A percentile compares a stretch with the other conserved stretches of the same genome.
Evolutionary conservation across 192 early-diverging fungal species (phyloP).

Genomic region (Coemansia umbellata): DNA sequence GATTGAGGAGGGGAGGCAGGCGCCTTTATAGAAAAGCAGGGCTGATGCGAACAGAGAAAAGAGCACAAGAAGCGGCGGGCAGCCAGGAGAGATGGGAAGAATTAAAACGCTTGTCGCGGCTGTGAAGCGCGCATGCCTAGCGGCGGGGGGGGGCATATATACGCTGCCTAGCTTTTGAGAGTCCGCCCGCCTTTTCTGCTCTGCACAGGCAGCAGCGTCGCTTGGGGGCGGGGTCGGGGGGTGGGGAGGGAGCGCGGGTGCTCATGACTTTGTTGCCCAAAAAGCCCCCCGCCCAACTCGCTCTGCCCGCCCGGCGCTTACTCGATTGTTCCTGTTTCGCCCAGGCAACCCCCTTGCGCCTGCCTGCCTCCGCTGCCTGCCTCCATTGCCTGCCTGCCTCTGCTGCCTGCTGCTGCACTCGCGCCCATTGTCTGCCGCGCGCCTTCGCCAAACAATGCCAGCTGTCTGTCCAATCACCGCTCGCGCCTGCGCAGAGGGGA

Average conservation of each 20-base stretch:
- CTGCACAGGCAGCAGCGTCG: background rate
- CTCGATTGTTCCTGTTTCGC: background rate
- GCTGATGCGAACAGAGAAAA: too few species aligned
- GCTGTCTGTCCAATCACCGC: conserved; percentile 20
- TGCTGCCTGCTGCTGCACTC: conserved; percentile 7
- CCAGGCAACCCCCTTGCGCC: conserved; percentile 4
- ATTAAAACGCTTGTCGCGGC: conserved; percentile 9
- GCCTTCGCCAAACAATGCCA: conserved; percentile 20
- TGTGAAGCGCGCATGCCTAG: background rate
- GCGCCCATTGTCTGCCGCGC: conserved; percentile 12
- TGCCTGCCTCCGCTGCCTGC: conserved; percentile 22
- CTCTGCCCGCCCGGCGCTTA: background rate
- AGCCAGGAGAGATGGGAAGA: conserved; percentile 6
- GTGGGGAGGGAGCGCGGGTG: conserved; percentile 5
- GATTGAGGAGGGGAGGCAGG: too few species aligned
- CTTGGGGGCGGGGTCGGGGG: background rate
- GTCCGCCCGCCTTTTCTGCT: conserved; percentile 1
- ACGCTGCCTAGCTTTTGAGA: conserved; percentile 5
- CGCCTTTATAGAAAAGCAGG: too few species aligned
- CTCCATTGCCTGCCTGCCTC: conserved; percentile 25
- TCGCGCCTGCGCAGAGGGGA: background rate
- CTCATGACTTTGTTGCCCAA: conserved; percentile 3
- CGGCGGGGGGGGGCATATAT: background rate
- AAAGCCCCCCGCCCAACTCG: too few species aligned
- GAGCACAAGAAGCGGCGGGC: background rate